Percentiles rank a stretch among this genome's conserved stretches.
phyloP scores from a whole-genome alignment of 2,329 filamentous ascomycete genomes.

The Trichoderma koningiopsis region DNA sequence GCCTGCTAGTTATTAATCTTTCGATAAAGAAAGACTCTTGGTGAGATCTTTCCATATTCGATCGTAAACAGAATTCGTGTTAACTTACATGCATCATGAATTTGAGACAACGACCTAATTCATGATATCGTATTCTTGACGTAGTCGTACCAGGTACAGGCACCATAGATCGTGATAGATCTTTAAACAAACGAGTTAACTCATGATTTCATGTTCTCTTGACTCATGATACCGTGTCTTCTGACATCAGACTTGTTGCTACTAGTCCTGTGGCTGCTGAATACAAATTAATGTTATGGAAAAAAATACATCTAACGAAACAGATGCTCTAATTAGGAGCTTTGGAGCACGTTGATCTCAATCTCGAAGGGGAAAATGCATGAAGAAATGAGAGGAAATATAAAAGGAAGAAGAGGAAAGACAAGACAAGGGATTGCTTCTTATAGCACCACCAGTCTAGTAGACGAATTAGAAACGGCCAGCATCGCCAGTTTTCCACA shows the following conservation, averaged over 20 bases:
- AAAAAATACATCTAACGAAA: neutral
- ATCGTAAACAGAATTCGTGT: neutral
- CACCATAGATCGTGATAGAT: neutral
- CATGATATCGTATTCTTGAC: neutral
- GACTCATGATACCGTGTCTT: too few relatives aligned
- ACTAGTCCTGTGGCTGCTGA: neutral
- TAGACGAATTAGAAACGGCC: neutral
- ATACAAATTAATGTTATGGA: neutral
- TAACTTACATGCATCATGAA: neutral
- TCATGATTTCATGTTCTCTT: neutral
- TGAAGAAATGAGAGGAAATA: neutral
- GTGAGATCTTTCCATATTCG: neutral
- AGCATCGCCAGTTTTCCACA: conserved; percentile 32
- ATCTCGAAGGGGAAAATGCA: neutral
- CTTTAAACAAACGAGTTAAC: neutral
- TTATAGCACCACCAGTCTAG: neutral
- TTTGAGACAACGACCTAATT: neutral
- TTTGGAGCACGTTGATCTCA: neutral
- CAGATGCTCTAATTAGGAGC: neutral
- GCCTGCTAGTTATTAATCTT: neutral
- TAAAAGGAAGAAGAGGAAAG: neutral
- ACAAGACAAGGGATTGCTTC: neutral
- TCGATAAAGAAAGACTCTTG: too few relatives aligned
- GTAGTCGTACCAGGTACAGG: too few relatives aligned
- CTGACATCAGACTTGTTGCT: too few relatives aligned